Percentiles rank a stretch among this genome's conserved stretches.
Conservation (phyloP, 768 basidiomycete genomes). For the Phaffia australis region DNA sequence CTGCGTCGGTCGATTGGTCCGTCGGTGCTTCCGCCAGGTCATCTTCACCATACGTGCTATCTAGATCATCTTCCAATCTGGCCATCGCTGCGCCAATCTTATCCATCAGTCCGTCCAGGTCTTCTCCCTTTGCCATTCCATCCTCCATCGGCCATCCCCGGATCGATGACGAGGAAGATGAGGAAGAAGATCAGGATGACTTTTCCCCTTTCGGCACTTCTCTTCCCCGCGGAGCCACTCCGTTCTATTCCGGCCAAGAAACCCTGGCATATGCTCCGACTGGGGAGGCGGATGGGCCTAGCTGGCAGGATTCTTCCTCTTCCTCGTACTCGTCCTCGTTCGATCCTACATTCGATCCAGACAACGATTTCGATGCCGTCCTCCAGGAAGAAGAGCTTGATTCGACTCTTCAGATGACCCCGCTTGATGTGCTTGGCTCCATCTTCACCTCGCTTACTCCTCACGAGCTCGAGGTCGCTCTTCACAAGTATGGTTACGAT, state of each 20-base stretch:
- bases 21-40: background rate
- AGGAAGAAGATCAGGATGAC: conserved; percentile 37
- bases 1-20: conserved; percentile 14
- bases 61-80: conserved; percentile 4
- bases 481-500: conserved; percentile 77
- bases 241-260: conserved; percentile 51
- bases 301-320: conserved; percentile 1
- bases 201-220: conserved; percentile 43
- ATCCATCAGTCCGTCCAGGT: background rate
- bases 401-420: conserved; percentile 52
- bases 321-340: conserved; percentile 15
- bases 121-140: background rate
- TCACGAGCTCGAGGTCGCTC: conserved; percentile 84
- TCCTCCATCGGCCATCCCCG: conserved; percentile 18
- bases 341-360: conserved; percentile 19
- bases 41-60: background rate
- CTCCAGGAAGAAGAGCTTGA: background rate
- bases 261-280: conserved; percentile 46
- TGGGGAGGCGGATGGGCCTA: conserved; percentile 42
- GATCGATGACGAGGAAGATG: conserved; percentile 47
- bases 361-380: conserved; percentile 14
- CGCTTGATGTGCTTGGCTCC: conserved; percentile 86
- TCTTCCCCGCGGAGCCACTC: conserved; percentile 41
- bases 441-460: conserved; percentile 85
- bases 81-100: conserved; percentile 32